Evolutionary conservation across 2,329 filamentous ascomycete species (phyloP).

Genomic region (Diplodia corticola): DNA sequence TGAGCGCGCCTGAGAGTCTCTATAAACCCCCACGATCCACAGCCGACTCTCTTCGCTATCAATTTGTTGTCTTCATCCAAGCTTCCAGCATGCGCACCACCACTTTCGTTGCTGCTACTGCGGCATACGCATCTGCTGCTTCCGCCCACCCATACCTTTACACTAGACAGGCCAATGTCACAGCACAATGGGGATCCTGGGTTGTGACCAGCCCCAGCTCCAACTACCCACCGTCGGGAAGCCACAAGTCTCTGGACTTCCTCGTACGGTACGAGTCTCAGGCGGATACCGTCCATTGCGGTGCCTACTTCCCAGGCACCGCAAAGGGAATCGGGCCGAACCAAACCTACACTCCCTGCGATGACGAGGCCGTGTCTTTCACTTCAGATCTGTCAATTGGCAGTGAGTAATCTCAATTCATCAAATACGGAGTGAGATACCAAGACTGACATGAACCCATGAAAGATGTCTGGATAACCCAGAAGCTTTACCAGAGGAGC

Average conservation of each 20-base stretch:
- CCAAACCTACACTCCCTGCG: not conserved
- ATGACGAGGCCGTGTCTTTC: conserved; percentile 1
- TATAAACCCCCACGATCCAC: not conserved
- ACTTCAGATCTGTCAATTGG: not conserved
- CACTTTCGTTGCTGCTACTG: not conserved
- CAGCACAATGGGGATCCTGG: not conserved
- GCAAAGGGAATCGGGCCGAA: not conserved
- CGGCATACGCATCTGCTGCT: not conserved
- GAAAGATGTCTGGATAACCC: not conserved
- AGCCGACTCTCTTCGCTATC: not conserved
- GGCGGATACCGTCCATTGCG: not conserved
- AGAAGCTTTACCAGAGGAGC: not conserved
- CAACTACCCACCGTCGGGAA: not conserved
- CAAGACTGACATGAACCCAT: not conserved
- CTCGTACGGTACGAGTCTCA: not conserved
- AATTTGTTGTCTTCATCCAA: not conserved
- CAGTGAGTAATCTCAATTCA: not conserved
- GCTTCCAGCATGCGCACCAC: not conserved
- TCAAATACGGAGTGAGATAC: too few relatives aligned
- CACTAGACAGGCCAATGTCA: not conserved
- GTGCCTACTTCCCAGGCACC: not conserved
- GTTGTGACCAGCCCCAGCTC: not conserved
- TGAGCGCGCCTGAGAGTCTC: not conserved
- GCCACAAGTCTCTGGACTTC: conserved; percentile 3
- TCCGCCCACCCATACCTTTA: not conserved